A percentile compares a stretch with the other conserved stretches of the same genome.
Conservation (phyloP, 257 asterid species). For the Scutellaria minor region DNA sequence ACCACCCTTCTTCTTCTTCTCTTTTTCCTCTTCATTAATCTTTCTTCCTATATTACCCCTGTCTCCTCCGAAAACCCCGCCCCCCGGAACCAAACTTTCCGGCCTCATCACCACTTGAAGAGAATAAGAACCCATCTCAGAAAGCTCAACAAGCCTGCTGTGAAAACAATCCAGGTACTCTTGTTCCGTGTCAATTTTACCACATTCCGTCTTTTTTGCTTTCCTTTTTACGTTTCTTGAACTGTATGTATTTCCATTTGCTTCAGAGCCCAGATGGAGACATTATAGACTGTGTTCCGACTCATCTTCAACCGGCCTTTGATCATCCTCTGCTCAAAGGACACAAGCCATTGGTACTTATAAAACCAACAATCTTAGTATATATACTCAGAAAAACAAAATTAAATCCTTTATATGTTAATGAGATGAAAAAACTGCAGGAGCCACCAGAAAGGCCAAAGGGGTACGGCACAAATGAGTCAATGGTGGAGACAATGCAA, state of each 20-base stretch:
- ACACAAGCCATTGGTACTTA: slow-evolving; percentile 80
- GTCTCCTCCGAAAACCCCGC: slow-evolving; percentile 17
- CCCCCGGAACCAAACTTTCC: slow-evolving; percentile 60
- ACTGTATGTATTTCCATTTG: neutral
- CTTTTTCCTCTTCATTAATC: slow-evolving; percentile 48
- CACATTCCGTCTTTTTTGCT: neutral
- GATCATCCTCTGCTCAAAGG: slow-evolving; percentile 92
- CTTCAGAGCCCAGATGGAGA: slow-evolving; percentile 94
- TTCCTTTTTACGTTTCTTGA: neutral
- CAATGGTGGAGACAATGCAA: slow-evolving; percentile 44
- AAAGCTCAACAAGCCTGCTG: slow-evolving; percentile 80
- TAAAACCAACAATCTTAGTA: neutral
- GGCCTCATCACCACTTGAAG: slow-evolving; percentile 52
- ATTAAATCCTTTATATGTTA: neutral
- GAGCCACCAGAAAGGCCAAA: slow-evolving; percentile 89
- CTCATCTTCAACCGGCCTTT: slow-evolving; percentile 97
- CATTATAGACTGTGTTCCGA: slow-evolving; percentile 67
- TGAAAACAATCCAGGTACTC: slow-evolving; percentile 76
- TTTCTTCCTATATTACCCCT: slow-evolving; percentile 6
- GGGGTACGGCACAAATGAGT: slow-evolving; percentile 44
- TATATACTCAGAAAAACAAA: neutral
- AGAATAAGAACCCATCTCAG: slow-evolving; percentile 58
- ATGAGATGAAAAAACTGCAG: slow-evolving; percentile 45
- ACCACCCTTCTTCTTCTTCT: slow-evolving; percentile 63
- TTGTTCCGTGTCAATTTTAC: neutral